These are phyloP conservation scores for Triticum dicoccoides DNA, from an alignment of 176 grass and related monocot species.

Conservation along the genomic window DNA sequence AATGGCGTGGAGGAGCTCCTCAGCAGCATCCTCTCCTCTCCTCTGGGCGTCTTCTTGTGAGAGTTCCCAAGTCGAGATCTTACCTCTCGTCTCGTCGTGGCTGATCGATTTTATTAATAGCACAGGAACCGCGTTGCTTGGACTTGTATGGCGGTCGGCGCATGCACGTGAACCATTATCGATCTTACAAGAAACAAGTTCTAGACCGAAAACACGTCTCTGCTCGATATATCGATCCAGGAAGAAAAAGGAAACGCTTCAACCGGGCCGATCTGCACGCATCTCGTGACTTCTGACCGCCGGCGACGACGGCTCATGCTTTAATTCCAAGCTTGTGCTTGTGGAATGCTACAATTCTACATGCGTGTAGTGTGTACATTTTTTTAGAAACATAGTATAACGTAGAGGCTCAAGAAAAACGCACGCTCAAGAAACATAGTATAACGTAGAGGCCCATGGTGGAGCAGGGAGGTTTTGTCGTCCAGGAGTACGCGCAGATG, in stretches of 20 bases:
- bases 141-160: neutral
- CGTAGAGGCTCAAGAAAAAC: too few species aligned
- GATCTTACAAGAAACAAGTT: neutral
- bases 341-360: neutral
- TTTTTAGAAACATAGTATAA: too few species aligned
- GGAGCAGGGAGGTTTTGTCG: too few species aligned
- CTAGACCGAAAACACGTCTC: neutral
- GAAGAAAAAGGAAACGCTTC: neutral
- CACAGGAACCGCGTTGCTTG: neutral
- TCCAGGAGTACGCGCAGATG: too few species aligned
- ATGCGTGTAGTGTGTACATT: neutral
- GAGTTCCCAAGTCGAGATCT: constrained; percentile 10
- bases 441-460: too few species aligned
- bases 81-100: neutral
- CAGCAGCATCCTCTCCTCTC: constrained; percentile 27
- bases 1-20: constrained; percentile 59
- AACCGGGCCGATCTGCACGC: neutral
- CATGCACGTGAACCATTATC: constrained; percentile 30
- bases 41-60: neutral
- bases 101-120: neutral
- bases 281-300: neutral
- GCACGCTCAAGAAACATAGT: too few species aligned
- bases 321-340: neutral
- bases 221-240: too few species aligned
- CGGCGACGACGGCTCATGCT: neutral